These are phyloP conservation scores for Podaxis sp. DNA, from an alignment of 768 basidiomycete species.

Conservation along the genomic window DNA sequence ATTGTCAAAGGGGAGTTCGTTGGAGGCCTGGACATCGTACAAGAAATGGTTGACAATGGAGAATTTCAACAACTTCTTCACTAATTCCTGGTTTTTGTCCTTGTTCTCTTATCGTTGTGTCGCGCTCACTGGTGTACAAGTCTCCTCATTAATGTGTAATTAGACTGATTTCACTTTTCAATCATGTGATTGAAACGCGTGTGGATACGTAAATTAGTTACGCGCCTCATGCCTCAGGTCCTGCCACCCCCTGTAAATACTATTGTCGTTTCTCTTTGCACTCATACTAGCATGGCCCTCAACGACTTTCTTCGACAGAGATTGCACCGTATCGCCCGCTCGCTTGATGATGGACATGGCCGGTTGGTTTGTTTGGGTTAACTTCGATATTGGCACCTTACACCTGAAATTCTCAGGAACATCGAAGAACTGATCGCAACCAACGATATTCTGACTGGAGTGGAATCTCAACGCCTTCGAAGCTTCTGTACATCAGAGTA, in stretches of 20 bases:
- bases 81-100: constrained; percentile 5
- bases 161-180: neutral
- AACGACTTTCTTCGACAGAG: constrained; percentile 14
- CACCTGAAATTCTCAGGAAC: constrained; percentile 17
- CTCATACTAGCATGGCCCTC: neutral
- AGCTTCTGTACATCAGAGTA: constrained; percentile 32
- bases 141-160: neutral
- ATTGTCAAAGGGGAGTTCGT: constrained; percentile 90
- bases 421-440: constrained; percentile 31
- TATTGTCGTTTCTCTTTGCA: neutral
- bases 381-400: neutral
- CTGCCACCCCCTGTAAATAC: too few species aligned
- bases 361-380: constrained; percentile 18
- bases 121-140: neutral
- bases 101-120: neutral
- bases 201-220: neutral
- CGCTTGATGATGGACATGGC: constrained; percentile 23
- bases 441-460: constrained; percentile 32
- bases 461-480: constrained; percentile 38
- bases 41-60: constrained; percentile 82
- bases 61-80: constrained; percentile 61
- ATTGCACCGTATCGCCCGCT: constrained; percentile 13
- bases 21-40: constrained; percentile 91
- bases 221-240: too few species aligned
- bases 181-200: neutral